Evolutionary conservation across 139 green algal genomes (phyloP).

Genomic region (Dunaliella primolecta): DNA sequence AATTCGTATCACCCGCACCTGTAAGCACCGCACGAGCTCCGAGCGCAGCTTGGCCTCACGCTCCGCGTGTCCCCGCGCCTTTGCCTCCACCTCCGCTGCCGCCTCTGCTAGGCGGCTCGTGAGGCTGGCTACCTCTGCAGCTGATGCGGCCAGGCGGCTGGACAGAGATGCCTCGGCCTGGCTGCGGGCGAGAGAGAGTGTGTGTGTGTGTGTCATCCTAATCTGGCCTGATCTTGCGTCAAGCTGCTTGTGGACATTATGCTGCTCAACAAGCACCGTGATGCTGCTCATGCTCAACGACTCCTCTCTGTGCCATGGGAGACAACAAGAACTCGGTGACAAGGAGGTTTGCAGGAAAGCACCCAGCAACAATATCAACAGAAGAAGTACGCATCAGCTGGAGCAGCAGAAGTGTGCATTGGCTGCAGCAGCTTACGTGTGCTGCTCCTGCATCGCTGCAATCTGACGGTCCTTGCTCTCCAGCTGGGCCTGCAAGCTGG

Average conservation of each 20-base stretch:
- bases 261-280: no score
- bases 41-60: slow-evolving; percentile 11
- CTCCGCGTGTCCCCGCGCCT: slow-evolving; percentile 6
- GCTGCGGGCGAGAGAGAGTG: not conserved
- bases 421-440: not conserved
- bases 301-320: no score
- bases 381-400: no score
- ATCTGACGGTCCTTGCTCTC: not conserved
- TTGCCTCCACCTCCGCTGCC: not conserved
- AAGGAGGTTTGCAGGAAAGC: no score
- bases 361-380: no score
- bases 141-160: not conserved
- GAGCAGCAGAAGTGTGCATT: no score
- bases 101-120: not conserved
- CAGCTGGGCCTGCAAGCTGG: not conserved
- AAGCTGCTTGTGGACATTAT: not conserved
- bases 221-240: not conserved
- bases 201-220: not conserved
- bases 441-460: not conserved
- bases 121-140: not conserved
- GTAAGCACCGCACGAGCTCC: slow-evolving; percentile 16
- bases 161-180: not conserved
- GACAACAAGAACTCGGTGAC: no score
- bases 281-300: no score
- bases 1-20: slow-evolving; percentile 14